Evolutionary conservation across 164 flowering plant species (phyloP), one percentile per base, ranked within the genome.

Genomic region (Macadamia tetraphylla): DNA sequence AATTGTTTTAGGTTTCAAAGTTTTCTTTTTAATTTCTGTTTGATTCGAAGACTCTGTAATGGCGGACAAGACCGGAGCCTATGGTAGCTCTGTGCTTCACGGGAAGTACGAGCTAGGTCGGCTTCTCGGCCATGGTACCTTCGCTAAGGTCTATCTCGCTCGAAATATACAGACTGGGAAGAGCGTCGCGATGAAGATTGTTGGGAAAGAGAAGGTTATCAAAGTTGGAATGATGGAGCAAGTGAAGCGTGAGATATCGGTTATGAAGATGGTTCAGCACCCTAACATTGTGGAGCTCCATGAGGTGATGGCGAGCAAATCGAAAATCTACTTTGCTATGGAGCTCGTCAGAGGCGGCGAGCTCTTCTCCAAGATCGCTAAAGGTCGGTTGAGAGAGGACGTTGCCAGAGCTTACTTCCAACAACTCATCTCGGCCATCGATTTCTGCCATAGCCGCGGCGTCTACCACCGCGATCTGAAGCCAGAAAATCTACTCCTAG

Each of bases 181-280:
- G 73, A 71, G 75, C 65, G 81, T 85, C 15, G 88, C 88, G 60
- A 83, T 85, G 83, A 85, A 85, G 64, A 78, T 83, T 29, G 85
- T 85, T 12, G 82, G 73, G 0, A 85, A 85, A 40, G 86, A 85
- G 51, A 83, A 85, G 72, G 83, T 85, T 17, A 78, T 83, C 1
- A 76, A 66, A 65, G 86, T 77, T 1, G 86, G 88, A 17, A 83
- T 85, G 86, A 83, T 72, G 84, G 86, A 85, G 69, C 88, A 85
- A 59, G 75, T 85, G 56, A 83, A 83, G 73, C 74, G 88, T 5
- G 88, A 85, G 73, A 85, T 85, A 29, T 75, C 85, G 8, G 85
- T 85, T 35, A 85, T 85, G 88, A 83, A 81, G 66, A 80, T 76
- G 84, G 84, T 85, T 64, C 59, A 76, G 57, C 88, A 85, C 44